These are phyloP conservation scores for Aspergillus sparsus DNA, from an alignment of 495 filamentous ascomycete genomes.

Conservation along the genomic window DNA sequence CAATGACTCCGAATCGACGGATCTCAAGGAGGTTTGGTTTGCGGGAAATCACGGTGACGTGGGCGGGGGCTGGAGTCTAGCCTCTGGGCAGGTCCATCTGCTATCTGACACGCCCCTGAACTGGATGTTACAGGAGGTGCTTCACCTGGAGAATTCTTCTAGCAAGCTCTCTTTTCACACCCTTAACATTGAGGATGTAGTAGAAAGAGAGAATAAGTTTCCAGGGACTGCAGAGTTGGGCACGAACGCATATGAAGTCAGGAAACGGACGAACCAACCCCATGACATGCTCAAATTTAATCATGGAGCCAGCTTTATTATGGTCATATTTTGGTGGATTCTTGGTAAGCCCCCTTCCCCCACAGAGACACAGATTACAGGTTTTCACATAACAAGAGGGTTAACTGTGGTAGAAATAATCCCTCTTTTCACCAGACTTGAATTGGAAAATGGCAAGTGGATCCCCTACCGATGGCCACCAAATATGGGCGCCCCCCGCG, in stretches of 20 bases:
- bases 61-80: constrained; percentile 64
- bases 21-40: constrained; percentile 76
- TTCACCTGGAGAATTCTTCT: constrained; percentile 16
- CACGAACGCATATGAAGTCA: constrained; percentile 2
- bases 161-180: constrained; percentile 16
- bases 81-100: constrained; percentile 8
- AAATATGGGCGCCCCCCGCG: constrained; percentile 18
- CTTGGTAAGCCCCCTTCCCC: background rate
- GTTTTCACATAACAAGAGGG: no score
- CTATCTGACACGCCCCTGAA: constrained; percentile 39
- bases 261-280: constrained; percentile 11
- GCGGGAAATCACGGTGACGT: constrained; percentile 72
- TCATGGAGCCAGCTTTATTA: background rate
- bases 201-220: background rate
- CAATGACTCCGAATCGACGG: constrained; percentile 46
- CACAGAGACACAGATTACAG: constrained; percentile 8
- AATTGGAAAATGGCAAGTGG: constrained; percentile 32
- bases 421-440: constrained; percentile 36
- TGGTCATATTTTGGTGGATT: background rate
- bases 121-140: constrained; percentile 42
- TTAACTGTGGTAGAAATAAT: constrained; percentile 23
- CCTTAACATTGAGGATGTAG: constrained; percentile 3
- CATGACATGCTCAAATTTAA: constrained; percentile 16
- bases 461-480: constrained; percentile 13
- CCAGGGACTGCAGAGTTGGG: constrained; percentile 1